Conservation (phyloP, 106 monocot genomes). For the Xerophyta viscosa region DNA sequence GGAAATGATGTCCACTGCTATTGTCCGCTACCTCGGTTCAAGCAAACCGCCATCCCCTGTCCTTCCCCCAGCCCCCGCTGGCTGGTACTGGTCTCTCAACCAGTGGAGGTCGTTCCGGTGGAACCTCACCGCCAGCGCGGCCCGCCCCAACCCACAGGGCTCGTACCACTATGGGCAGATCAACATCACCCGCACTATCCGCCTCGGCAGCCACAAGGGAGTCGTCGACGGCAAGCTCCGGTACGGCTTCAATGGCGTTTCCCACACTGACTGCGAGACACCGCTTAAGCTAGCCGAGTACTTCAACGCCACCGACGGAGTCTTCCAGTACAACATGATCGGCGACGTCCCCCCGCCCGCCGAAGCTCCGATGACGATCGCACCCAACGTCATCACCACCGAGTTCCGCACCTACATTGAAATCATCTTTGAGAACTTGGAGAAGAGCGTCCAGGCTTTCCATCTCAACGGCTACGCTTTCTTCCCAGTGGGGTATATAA, state of each 20-base stretch:
- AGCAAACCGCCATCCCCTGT: no score
- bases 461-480: conserved; percentile 30
- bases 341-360: conserved; percentile 12
- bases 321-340: conserved; percentile 28
- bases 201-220: conserved; percentile 13
- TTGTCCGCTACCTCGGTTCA: no score
- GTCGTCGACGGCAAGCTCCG: conserved; percentile 13
- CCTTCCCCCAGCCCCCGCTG: no score
- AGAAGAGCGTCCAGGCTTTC: conserved; percentile 45
- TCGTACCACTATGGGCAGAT: conserved; percentile 53
- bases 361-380: neutral
- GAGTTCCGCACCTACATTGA: conserved; percentile 48
- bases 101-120: conserved; percentile 42
- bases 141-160: conserved; percentile 53
- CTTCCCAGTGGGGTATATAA: conserved; percentile 4
- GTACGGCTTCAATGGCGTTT: no score
- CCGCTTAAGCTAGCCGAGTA: no score
- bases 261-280: no score
- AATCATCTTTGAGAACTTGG: conserved; percentile 52
- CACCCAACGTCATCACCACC: conserved; percentile 41
- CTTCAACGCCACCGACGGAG: no score
- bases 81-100: conserved; percentile 47
- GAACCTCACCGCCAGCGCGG: conserved; percentile 52
- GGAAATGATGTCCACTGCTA: no score
- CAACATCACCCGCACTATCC: conserved; percentile 53